Conservation (phyloP, 768 basidiomycete genomes). For the Lactarius evosmus region DNA sequence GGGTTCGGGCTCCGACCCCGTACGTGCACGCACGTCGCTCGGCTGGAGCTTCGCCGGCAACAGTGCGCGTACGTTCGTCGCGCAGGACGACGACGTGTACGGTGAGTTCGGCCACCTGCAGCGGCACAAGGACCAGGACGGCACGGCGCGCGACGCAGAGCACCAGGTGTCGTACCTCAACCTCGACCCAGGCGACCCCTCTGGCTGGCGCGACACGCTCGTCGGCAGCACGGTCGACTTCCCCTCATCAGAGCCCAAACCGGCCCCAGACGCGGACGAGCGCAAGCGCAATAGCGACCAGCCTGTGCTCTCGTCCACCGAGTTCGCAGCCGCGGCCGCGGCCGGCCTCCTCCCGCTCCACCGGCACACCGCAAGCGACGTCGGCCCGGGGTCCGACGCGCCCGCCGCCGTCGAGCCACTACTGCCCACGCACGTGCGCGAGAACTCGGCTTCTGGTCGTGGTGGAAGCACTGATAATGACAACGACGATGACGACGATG, state of each 20-base stretch:
- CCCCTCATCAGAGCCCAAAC: background rate
- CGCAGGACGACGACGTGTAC: conserved; percentile 24
- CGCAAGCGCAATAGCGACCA: background rate
- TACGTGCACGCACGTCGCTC: conserved; percentile 31
- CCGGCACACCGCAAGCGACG: conserved; percentile 15
- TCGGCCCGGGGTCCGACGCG: conserved; percentile 12
- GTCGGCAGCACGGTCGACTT: conserved; percentile 23
- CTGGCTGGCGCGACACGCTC: conserved; percentile 26
- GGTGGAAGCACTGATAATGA: too few species aligned
- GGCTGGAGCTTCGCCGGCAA: conserved; percentile 37
- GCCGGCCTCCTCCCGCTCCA: conserved; percentile 9
- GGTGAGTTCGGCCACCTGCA: conserved; percentile 26
- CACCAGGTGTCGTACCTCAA: conserved; percentile 20
- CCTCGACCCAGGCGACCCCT: conserved; percentile 23
- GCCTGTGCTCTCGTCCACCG: conserved; percentile 5
- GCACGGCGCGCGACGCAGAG: conserved; percentile 5
- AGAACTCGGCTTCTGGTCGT: conserved; percentile 30
- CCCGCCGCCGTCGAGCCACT: conserved; percentile 34
- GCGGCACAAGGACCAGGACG: conserved; percentile 20
- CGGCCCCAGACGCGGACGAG: background rate
- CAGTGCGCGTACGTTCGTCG: conserved; percentile 34
- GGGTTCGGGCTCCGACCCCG: conserved; percentile 27
- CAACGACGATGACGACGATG: conserved; percentile 14
- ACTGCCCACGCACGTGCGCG: conserved; percentile 30
- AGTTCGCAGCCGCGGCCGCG: conserved; percentile 2